These are phyloP conservation scores for Pichia sp. DNA, from an alignment of 1,139 yeast species.

Conservation along the genomic window DNA sequence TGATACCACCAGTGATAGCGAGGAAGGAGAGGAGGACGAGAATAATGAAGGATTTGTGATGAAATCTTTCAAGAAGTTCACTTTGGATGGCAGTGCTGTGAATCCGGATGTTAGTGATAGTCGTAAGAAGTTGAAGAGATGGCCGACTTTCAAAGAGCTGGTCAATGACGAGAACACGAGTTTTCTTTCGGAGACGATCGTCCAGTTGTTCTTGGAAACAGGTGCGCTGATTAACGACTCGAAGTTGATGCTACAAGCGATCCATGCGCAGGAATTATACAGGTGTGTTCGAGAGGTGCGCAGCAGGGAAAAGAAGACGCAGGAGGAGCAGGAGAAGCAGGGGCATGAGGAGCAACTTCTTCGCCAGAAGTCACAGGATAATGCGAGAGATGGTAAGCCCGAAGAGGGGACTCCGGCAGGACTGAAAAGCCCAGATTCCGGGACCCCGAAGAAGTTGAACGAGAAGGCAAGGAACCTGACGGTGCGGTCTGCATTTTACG, in stretches of 20 bases:
- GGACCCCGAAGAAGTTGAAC: not conserved
- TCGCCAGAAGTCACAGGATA: not conserved
- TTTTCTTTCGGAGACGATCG: conserved; percentile 46
- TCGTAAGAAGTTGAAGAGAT: conserved; percentile 12
- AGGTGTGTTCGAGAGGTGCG: not conserved
- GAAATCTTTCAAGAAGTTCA: conserved; percentile 12
- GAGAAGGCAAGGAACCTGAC: not conserved
- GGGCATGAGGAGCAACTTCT: not conserved
- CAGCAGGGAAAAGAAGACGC: not conserved
- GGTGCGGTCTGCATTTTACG: not conserved
- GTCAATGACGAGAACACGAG: conserved; percentile 19
- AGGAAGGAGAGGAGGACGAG: conserved; percentile 6
- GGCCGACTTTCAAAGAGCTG: conserved; percentile 30
- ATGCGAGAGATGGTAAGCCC: not conserved
- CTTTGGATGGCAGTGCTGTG: conserved; percentile 3
- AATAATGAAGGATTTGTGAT: not conserved
- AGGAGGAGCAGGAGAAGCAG: not conserved
- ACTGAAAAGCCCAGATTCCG: not conserved
- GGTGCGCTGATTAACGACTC: conserved; percentile 60
- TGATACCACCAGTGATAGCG: conserved; percentile 14
- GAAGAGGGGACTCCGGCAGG: not conserved
- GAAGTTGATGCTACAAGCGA: conserved; percentile 57
- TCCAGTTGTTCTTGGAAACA: conserved; percentile 56
- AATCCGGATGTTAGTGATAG: not conserved
- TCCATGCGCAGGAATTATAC: conserved; percentile 38